A percentile compares a stretch with the other conserved stretches of the same genome.
Evolutionary conservation across 192 early-diverging fungal species (phyloP).

Genomic region (Coemansia sp.): DNA sequence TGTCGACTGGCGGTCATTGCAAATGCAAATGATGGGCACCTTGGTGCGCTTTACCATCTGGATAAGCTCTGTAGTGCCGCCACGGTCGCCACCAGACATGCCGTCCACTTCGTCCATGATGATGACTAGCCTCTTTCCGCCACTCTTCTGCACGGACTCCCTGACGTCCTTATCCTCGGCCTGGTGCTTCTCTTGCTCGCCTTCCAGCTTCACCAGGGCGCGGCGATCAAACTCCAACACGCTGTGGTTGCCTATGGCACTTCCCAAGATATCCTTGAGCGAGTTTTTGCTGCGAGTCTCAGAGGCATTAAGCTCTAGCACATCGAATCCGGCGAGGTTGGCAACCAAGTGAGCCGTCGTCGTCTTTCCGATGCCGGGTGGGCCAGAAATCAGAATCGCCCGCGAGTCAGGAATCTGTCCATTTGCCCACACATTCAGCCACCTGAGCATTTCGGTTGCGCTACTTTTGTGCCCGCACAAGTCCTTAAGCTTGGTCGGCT

Average conservation of each 20-base stretch:
- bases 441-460: conserved; percentile 67
- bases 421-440: conserved; percentile 75
- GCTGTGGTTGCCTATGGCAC: conserved; percentile 60
- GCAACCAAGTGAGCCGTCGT: conserved; percentile 92
- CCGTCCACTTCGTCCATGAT: conserved; percentile 99
- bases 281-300: conserved; percentile 89
- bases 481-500: conserved; percentile 74
- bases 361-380: conserved; percentile 98
- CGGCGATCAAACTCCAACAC: conserved; percentile 58
- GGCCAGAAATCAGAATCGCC: conserved; percentile 87
- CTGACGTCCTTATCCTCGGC: conserved; percentile 27
- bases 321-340: conserved; percentile 73
- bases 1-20: conserved; percentile 87
- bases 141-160: conserved; percentile 17
- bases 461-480: conserved; percentile 83
- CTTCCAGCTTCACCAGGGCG: conserved; percentile 18
- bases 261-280: conserved; percentile 62
- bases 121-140: conserved; percentile 57
- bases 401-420: conserved; percentile 29
- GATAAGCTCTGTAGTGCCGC: conserved; percentile 85
- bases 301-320: conserved; percentile 96
- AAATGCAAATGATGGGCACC: conserved; percentile 98
- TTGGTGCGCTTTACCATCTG: conserved; percentile 85
- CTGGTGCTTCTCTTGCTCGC: conserved; percentile 17
- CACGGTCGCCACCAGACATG: conserved; percentile 97